Conservation (phyloP, 169 alveolate genomes). For the Plasmodium cynomolgi region DNA sequence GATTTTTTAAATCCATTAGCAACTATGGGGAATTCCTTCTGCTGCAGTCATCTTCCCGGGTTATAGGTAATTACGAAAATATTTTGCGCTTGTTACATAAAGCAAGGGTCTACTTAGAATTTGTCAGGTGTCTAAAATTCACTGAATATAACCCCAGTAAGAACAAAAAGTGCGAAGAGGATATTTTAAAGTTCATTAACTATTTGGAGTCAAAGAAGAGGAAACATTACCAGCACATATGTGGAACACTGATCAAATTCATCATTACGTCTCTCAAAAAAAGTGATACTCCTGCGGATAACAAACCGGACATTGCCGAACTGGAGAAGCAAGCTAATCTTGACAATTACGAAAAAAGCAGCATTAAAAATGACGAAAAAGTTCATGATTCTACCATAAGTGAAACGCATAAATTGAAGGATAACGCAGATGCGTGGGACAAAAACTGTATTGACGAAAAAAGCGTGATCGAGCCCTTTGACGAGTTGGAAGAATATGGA, state of each 20-base stretch:
- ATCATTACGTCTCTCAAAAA: conserved; percentile 60
- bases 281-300: conserved; percentile 17
- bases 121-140: conserved; percentile 33
- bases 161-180: conserved; percentile 64
- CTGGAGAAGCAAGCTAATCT: background rate
- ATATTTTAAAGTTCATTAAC: conserved; percentile 54
- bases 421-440: conserved; percentile 26
- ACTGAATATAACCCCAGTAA: conserved; percentile 2
- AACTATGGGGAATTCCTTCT: conserved; percentile 71
- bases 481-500: conserved; percentile 74
- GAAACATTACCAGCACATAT: conserved; percentile 50
- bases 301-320: background rate
- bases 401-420: conserved; percentile 28
- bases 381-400: conserved; percentile 5
- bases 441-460: conserved; percentile 27
- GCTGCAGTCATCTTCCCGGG: conserved; percentile 71
- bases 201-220: conserved; percentile 52
- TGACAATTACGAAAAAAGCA: conserved; percentile 18
- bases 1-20: conserved; percentile 65
- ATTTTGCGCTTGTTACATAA: conserved; percentile 55
- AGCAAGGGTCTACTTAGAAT: conserved; percentile 59
- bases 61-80: conserved; percentile 65
- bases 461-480: conserved; percentile 65
- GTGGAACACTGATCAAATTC: conserved; percentile 39
- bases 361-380: conserved; percentile 23